phyloP scores from a whole-genome alignment of 225 moss, liverwort and hornwort species.

The Pleurozium schreberi region DNA sequence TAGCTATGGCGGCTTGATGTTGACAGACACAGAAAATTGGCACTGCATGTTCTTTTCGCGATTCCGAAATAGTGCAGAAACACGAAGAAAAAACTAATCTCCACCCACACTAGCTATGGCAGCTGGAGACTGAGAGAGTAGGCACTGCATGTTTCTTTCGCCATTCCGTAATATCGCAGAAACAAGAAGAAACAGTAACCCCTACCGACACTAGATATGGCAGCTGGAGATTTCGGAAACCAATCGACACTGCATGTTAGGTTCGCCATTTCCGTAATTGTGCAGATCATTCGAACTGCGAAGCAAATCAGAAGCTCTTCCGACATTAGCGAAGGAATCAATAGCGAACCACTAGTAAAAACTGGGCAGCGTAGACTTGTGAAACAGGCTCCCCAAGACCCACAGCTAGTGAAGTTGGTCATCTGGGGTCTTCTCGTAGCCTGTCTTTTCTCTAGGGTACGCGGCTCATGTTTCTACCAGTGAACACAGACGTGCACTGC shows the following conservation, averaged over 20 bases:
- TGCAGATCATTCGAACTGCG: not conserved
- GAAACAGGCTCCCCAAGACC: not conserved
- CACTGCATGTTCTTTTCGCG: not conserved
- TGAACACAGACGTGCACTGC: not conserved
- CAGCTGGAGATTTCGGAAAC: too few relatives aligned
- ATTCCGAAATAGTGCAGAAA: not conserved
- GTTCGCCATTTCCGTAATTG: not conserved
- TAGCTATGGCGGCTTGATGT: not conserved
- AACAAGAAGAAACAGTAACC: too few relatives aligned
- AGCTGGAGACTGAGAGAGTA: not conserved
- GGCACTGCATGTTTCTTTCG: not conserved
- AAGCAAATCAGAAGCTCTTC: not conserved
- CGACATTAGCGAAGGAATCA: not conserved
- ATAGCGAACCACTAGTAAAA: not conserved
- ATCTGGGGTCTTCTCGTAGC: too few relatives aligned
- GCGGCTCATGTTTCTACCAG: not conserved
- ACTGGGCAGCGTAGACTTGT: not conserved
- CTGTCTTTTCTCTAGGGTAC: not conserved
- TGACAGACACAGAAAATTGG: not conserved
- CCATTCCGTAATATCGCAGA: not conserved
- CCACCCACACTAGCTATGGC: not conserved
- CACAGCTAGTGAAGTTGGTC: not conserved
- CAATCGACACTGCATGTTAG: not conserved
- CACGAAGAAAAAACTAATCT: not conserved
- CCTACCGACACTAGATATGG: not conserved